Evolutionary conservation across 2,329 filamentous ascomycete genomes (phyloP).

Genomic region (Nigrograna mackinnonii): DNA sequence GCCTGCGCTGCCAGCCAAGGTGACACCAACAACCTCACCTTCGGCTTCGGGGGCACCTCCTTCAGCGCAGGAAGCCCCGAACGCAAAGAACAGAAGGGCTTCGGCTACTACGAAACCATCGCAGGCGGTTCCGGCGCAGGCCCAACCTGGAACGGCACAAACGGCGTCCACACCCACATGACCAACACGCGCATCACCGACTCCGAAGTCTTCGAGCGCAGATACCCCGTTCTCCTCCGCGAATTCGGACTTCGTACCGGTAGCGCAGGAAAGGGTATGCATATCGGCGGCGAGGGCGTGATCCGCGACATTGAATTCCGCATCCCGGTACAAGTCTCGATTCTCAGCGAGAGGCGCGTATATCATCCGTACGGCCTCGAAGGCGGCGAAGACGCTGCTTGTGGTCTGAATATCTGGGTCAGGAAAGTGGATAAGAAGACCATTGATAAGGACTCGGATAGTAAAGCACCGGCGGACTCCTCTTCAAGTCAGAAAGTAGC

Average conservation of each 20-base stretch:
- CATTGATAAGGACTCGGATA: slow-evolving; percentile 28
- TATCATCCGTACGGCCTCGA: slow-evolving; percentile 80
- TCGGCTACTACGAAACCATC: slow-evolving; percentile 88
- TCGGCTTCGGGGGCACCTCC: slow-evolving; percentile 70
- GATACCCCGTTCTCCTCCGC: slow-evolving; percentile 74
- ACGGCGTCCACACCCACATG: slow-evolving; percentile 82
- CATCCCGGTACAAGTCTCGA: slow-evolving; percentile 75
- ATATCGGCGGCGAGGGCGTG: slow-evolving; percentile 75
- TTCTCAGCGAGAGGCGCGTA: slow-evolving; percentile 76
- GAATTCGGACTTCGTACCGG: slow-evolving; percentile 68
- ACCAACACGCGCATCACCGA: slow-evolving; percentile 86
- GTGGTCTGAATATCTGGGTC: slow-evolving; percentile 88
- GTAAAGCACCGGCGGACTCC: slow-evolving; percentile 22
- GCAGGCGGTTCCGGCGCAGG: slow-evolving; percentile 77
- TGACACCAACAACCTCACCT: slow-evolving; percentile 83
- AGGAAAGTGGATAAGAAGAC: slow-evolving; percentile 59
- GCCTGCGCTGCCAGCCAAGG: slow-evolving; percentile 81
- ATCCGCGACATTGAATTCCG: slow-evolving; percentile 81
- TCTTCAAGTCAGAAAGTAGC: slow-evolving; percentile 43
- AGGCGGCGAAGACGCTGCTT: slow-evolving; percentile 77
- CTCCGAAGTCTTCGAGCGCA: slow-evolving; percentile 75
- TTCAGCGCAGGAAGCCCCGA: slow-evolving; percentile 14
- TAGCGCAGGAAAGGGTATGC: slow-evolving; percentile 67
- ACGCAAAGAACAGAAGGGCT: slow-evolving; percentile 67
- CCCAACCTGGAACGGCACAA: slow-evolving; percentile 71